Percentiles rank a stretch among this genome's conserved stretches.
These are phyloP conservation scores for Thielaviopsis euricoi DNA, from an alignment of 2,329 filamentous ascomycete genomes.

Conservation along the genomic window DNA sequence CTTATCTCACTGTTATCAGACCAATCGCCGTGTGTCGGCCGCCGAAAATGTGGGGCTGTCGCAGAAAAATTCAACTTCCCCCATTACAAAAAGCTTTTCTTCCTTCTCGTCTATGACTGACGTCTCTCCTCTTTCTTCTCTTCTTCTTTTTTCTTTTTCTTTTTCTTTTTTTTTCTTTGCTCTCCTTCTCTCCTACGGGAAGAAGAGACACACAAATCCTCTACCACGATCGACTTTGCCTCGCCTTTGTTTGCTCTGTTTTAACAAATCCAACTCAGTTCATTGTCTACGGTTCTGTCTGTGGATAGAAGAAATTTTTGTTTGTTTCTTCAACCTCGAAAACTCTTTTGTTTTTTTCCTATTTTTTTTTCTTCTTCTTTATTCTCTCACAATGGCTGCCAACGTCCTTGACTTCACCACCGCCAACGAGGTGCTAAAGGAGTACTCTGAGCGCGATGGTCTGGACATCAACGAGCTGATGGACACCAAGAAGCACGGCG, in stretches of 20 bases:
- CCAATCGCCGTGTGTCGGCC: constrained; percentile 7
- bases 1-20: constrained; percentile 6
- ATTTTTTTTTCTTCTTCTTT: constrained; percentile 15
- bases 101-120: background rate
- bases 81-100: background rate
- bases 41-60: constrained; percentile 1
- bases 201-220: constrained; percentile 29
- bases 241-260: constrained; percentile 18
- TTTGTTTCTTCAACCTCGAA: constrained; percentile 27
- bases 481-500: constrained; percentile 80
- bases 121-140: constrained; percentile 15
- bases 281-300: constrained; percentile 20
- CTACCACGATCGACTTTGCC: constrained; percentile 15
- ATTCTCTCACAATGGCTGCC: constrained; percentile 42
- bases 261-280: constrained; percentile 12
- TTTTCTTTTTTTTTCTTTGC: constrained; percentile 23
- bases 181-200: constrained; percentile 34
- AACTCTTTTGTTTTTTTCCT: constrained; percentile 15
- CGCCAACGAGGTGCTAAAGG: constrained; percentile 65
- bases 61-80: background rate
- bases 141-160: constrained; percentile 24
- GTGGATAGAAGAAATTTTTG: constrained; percentile 17
- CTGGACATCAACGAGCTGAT: constrained; percentile 74
- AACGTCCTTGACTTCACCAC: constrained; percentile 55
- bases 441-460: constrained; percentile 70